Conservation (phyloP, 1,139 yeast genomes). For the Wickerhamiella pararugosa region DNA sequence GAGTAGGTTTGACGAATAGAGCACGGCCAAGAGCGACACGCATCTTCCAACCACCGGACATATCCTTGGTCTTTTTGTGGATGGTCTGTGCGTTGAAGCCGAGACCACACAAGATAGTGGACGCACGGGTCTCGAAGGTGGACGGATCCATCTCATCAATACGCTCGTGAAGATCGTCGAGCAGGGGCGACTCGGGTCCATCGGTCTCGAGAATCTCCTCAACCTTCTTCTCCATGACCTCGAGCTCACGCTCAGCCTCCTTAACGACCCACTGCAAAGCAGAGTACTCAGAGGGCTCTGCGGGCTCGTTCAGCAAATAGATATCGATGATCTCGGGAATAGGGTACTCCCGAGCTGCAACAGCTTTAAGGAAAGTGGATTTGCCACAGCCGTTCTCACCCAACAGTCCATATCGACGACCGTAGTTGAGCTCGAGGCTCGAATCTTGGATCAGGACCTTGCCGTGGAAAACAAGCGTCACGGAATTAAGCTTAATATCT, state of each 20-base stretch:
- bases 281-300: conserved; percentile 79
- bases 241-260: conserved; percentile 88
- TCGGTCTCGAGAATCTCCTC: conserved; percentile 81
- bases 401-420: conserved; percentile 77
- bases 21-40: conserved; percentile 83
- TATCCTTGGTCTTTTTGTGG: conserved; percentile 83
- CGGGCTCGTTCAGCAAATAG: conserved; percentile 91
- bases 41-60: conserved; percentile 99
- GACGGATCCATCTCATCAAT: conserved; percentile 93
- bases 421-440: conserved; percentile 80
- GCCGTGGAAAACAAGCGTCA: conserved; percentile 92
- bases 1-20: conserved; percentile 51
- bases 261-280: conserved; percentile 94
- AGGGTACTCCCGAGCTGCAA: conserved; percentile 95
- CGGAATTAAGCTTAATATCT: conserved; percentile 83
- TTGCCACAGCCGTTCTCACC: conserved; percentile 99
- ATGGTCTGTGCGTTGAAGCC: conserved; percentile 85
- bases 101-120: conserved; percentile 88
- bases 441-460: conserved; percentile 91
- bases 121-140: conserved; percentile 94
- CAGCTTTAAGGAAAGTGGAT: conserved; percentile 79
- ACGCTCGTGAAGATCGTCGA: conserved; percentile 86
- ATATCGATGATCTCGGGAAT: conserved; percentile 84
- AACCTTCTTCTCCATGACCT: conserved; percentile 78
- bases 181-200: conserved; percentile 81